Conservation (phyloP, 441 rosid species). For the Bruguiera hainesii region DNA sequence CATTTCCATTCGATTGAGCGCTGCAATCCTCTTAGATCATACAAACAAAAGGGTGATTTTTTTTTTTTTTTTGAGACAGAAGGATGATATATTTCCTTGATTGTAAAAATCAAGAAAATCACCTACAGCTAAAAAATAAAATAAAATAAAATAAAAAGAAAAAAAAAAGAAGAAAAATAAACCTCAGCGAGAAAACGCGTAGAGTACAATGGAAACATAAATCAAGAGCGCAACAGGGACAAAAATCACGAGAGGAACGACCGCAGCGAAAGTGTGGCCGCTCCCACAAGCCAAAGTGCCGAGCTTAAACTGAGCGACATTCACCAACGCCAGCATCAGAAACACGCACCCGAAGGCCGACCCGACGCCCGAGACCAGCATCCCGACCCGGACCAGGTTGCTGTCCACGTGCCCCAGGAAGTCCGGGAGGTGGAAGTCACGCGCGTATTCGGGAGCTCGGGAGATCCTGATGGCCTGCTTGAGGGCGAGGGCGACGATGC, state of each 20-base stretch:
- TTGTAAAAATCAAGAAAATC: not conserved
- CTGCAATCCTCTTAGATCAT: not conserved
- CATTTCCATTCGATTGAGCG: no score
- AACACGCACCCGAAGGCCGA: constrained; percentile 63
- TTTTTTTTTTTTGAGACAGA: no score
- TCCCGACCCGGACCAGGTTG: constrained; percentile 57
- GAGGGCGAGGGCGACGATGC: constrained; percentile 69
- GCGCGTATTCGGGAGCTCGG: constrained; percentile 15
- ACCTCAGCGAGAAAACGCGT: constrained; percentile 57
- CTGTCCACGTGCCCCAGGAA: constrained; percentile 40
- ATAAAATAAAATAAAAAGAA: not conserved
- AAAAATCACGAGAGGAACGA: constrained; percentile 69
- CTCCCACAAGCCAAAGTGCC: constrained; percentile 73
- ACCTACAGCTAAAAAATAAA: no score
- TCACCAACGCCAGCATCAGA: constrained; percentile 70
- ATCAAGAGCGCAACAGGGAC: constrained; percentile 57
- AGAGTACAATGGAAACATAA: constrained; percentile 51
- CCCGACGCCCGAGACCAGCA: constrained; percentile 67
- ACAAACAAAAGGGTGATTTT: not conserved
- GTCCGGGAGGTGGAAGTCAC: constrained; percentile 8
- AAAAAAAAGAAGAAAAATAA: not conserved
- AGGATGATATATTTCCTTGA: not conserved
- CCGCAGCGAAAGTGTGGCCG: constrained; percentile 52
- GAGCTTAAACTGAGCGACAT: constrained; percentile 75
- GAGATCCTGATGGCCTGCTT: constrained; percentile 66